phyloP scores from a whole-genome alignment of 228 moss, liverwort and hornwort genomes.

The Sphagnum magellanicum region DNA sequence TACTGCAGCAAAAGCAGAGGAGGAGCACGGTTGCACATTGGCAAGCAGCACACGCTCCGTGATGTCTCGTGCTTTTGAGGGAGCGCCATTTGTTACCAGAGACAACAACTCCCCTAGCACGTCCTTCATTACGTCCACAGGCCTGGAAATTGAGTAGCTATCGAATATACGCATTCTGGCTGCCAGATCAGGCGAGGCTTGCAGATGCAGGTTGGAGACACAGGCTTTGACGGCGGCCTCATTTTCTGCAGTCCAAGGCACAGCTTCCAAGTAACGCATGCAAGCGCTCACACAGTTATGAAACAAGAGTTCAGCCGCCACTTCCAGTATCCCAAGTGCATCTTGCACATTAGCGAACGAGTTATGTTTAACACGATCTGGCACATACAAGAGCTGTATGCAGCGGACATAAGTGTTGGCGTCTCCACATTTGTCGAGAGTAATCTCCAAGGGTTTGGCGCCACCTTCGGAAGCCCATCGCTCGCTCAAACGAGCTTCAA shows the following conservation, averaged over 20 bases:
- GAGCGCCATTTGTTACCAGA: conserved; percentile 85
- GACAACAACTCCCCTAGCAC: conserved; percentile 74
- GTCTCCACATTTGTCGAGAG: conserved; percentile 69
- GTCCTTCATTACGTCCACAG: conserved; percentile 82
- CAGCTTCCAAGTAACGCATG: conserved; percentile 81
- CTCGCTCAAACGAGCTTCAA: conserved; percentile 76
- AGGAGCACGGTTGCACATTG: conserved; percentile 73
- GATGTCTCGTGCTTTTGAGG: conserved; percentile 84
- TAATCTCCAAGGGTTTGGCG: conserved; percentile 54
- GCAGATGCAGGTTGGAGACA: conserved; percentile 68
- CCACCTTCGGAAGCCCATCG: conserved; percentile 49
- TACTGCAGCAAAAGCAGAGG: conserved; percentile 49
- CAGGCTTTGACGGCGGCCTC: conserved; percentile 57
- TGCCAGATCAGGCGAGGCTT: conserved; percentile 69
- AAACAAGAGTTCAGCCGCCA: conserved; percentile 81
- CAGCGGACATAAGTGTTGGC: conserved; percentile 78
- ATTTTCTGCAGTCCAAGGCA: conserved; percentile 78
- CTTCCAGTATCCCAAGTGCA: conserved; percentile 80
- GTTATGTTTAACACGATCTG: conserved; percentile 81
- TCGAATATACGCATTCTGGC: conserved; percentile 54
- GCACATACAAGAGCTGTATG: conserved; percentile 79
- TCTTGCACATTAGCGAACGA: conserved; percentile 79
- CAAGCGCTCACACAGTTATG: conserved; percentile 88
- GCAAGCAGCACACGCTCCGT: conserved; percentile 80
- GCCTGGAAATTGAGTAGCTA: conserved; percentile 46